Evolutionary conservation across 306 rosid species (phyloP), one percentile per base, ranked within the genome.

Genomic region (Inga laurina): DNA sequence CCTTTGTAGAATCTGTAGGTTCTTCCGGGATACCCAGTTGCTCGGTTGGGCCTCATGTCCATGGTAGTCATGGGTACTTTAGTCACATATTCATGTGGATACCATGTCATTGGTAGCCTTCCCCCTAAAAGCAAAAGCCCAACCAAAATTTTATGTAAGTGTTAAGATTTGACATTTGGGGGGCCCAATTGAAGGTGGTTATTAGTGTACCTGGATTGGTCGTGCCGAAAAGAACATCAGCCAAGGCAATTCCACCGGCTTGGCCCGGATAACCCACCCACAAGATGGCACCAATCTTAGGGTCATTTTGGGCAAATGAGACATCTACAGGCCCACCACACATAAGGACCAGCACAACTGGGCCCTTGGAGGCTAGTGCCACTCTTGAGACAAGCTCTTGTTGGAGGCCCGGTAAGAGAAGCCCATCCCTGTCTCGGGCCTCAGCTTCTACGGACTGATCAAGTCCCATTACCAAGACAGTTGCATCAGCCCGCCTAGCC

Each of bases 1-100:
- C 99, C 99, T 37, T 91, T 90, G 88, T 96, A 96, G 84, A 96
- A 96, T 71, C 98, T 87, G 82, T 96, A 96, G 15, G 99, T 94
- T 57, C 99, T 86, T 4, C 98, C 99, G 0, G 98, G 99, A 78
- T 96, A 96, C 39, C 98, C 97, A 2, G 65, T 75, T 84, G 88
- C 76, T 48, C 90, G 90, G 85, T 91, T 80, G 13, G 98, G 83
- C 16, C 88, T 84, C 91, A 96, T 81, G 77, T 75, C 94, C 99
- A 96, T 96, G 83, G 76, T 88, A 80, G 97, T 94, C 99, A 94
- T 96, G 11, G 97, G 97, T 18, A 89, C 84, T 37, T 89, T 92
- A 21, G 62, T 43, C 52, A 96, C 18, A 32, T 90, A 96, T 32
- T 35, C 19, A 4, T 96, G 87, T 7, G 99, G 99, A 86, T 96